Evolutionary conservation across 768 basidiomycete species (phyloP).

Genomic region (Leucogyrophana mollusca): DNA sequence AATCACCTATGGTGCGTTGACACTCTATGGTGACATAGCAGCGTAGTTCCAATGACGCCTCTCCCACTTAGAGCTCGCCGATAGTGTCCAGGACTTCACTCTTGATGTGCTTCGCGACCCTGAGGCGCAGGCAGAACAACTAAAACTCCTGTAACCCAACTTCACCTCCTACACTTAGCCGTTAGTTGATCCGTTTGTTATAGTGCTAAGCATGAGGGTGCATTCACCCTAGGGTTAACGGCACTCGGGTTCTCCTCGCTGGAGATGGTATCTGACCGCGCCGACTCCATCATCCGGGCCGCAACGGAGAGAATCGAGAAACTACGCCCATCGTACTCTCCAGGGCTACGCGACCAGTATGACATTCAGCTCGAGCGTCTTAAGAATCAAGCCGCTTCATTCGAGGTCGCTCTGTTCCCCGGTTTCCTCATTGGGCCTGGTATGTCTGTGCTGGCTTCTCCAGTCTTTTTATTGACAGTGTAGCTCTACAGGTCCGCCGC

Average conservation of each 20-base stretch:
- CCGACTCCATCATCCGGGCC: constrained; percentile 10
- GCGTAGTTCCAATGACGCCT: too few species aligned
- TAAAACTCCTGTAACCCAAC: constrained; percentile 30
- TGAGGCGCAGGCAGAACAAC: constrained; percentile 23
- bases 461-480: background rate
- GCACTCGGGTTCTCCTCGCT: constrained; percentile 16
- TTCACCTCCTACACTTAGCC: too few species aligned
- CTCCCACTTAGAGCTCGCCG: constrained; percentile 24
- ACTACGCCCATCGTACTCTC: background rate
- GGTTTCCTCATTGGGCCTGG: constrained; percentile 21
- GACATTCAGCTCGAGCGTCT: constrained; percentile 24
- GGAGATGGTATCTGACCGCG: constrained; percentile 10
- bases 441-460: constrained; percentile 8
- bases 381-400: constrained; percentile 22
- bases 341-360: constrained; percentile 10
- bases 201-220: constrained; percentile 7
- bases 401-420: constrained; percentile 32
- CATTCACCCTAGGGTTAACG: constrained; percentile 14
- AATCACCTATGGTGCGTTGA: constrained; percentile 23
- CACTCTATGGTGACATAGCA: background rate
- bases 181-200: background rate
- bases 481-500: constrained; percentile 26
- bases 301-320: constrained; percentile 1
- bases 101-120: constrained; percentile 30
- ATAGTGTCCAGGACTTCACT: constrained; percentile 22